These are phyloP conservation scores for Pseudogymnoascus sp. DNA, from an alignment of 2,329 filamentous ascomycete species.

Conservation along the genomic window DNA sequence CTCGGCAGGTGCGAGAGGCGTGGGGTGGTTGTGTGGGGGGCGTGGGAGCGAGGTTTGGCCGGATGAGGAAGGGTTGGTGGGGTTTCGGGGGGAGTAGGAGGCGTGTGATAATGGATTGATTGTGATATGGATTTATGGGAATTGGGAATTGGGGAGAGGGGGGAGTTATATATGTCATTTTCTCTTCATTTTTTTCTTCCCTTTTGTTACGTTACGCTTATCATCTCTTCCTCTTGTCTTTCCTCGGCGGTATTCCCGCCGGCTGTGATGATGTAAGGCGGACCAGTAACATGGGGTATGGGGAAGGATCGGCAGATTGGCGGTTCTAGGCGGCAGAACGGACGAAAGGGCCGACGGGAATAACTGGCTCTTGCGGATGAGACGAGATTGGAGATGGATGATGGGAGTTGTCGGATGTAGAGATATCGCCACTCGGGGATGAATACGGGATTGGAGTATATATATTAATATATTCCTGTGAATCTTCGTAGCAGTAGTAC, in stretches of 20 bases:
- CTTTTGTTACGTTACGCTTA: neutral
- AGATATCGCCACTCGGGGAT: neutral
- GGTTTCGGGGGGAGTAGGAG: neutral
- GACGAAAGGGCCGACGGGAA: neutral
- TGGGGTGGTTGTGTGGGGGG: neutral
- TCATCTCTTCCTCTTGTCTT: neutral
- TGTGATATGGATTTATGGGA: neutral
- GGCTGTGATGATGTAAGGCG: neutral
- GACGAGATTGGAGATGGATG: neutral
- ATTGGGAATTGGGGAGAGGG: neutral
- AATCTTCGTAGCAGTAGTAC: neutral
- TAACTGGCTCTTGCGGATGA: neutral
- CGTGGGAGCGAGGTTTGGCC: neutral
- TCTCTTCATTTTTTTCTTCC: neutral
- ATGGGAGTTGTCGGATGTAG: neutral
- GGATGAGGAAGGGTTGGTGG: neutral
- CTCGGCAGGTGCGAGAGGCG: neutral
- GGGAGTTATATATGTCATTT: neutral
- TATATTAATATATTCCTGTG: too few species aligned
- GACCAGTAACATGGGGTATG: neutral
- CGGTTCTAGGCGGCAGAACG: neutral
- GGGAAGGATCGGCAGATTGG: neutral
- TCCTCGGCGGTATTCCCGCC: neutral
- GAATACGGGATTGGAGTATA: neutral
- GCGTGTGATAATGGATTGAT: neutral